phyloP scores from a whole-genome alignment of 2,329 filamentous ascomycete species.

The Peltaster fructicola region DNA sequence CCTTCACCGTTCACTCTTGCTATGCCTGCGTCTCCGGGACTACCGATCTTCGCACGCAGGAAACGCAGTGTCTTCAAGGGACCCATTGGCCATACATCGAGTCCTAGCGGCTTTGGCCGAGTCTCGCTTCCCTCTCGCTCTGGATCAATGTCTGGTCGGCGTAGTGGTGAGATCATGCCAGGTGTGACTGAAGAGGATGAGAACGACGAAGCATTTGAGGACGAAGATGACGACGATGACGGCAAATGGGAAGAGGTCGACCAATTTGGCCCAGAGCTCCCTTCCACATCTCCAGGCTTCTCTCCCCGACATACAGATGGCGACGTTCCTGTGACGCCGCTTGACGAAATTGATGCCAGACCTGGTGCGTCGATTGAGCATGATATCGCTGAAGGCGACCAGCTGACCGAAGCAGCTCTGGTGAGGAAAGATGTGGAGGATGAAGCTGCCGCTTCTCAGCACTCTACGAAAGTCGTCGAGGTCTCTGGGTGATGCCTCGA shows the following conservation, averaged over 20 bases:
- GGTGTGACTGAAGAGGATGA: slow-evolving; percentile 17
- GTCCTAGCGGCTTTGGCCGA: slow-evolving; percentile 10
- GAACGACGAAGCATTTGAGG: too few relatives aligned
- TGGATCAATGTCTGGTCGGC: slow-evolving; percentile 46
- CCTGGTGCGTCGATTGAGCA: slow-evolving; percentile 1
- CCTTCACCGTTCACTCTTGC: too few relatives aligned
- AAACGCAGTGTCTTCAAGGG: slow-evolving; percentile 74
- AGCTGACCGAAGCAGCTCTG: slow-evolving; percentile 16
- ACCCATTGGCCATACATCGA: slow-evolving; percentile 35
- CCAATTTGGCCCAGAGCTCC: slow-evolving; percentile 14
- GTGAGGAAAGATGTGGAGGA: slow-evolving; percentile 13
- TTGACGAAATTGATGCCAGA: background rate
- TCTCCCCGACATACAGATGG: background rate
- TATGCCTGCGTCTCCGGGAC: slow-evolving; percentile 43
- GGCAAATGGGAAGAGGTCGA: slow-evolving; percentile 11
- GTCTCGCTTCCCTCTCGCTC: slow-evolving; percentile 13
- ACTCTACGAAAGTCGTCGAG: too few relatives aligned
- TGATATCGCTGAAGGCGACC: slow-evolving; percentile 1
- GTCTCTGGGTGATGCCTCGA: too few relatives aligned
- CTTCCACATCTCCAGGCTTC: background rate
- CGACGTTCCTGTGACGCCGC: background rate
- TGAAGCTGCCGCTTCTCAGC: too few relatives aligned
- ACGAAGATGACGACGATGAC: slow-evolving; percentile 12
- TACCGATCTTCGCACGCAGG: slow-evolving; percentile 58
- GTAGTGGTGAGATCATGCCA: slow-evolving; percentile 60